A percentile compares a stretch with the other conserved stretches of the same genome.
phyloP scores from a whole-genome alignment of 2,329 filamentous ascomycete species.

The Zasmidium angulare region DNA sequence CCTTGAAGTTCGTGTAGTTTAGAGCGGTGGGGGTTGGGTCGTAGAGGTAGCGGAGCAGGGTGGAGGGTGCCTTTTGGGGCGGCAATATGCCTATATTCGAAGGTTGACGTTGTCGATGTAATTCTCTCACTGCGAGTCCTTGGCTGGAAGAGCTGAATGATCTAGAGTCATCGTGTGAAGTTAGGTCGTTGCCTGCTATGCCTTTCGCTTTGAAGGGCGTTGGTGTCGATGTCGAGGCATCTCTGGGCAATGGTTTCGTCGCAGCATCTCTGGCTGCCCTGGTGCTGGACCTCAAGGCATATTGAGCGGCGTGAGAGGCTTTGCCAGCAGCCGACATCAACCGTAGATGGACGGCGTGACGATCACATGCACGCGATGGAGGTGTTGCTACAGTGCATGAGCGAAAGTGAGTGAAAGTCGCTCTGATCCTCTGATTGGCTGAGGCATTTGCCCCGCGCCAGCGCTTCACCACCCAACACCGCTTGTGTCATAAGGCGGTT shows the following conservation, averaged over 20 bases:
- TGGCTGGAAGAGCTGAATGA: not conserved
- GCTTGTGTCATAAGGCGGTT: not conserved
- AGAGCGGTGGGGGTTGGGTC: constrained; percentile 24
- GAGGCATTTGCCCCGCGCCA: not conserved
- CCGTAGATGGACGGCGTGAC: not conserved
- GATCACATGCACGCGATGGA: constrained; percentile 9
- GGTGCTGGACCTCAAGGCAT: not conserved
- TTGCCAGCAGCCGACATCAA: constrained; percentile 4
- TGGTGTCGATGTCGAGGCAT: not conserved
- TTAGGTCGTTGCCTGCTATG: too few species aligned
- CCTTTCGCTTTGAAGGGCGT: not conserved
- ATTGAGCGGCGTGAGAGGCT: not conserved
- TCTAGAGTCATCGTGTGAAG: not conserved
- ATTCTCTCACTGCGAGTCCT: too few species aligned
- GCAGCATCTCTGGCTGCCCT: not conserved
- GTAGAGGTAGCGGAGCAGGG: constrained; percentile 22
- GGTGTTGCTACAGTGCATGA: not conserved
- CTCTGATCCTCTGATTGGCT: not conserved
- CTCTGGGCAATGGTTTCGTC: not conserved
- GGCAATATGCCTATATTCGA: too few species aligned
- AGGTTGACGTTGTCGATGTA: too few species aligned
- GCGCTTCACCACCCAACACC: not conserved
- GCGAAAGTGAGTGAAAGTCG: constrained; percentile 1
- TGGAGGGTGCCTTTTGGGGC: not conserved
- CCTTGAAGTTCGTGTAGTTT: constrained; percentile 28